phyloP scores from a whole-genome alignment of 2,329 filamentous ascomycete genomes.

The Pseudopyricularia cyperi region DNA sequence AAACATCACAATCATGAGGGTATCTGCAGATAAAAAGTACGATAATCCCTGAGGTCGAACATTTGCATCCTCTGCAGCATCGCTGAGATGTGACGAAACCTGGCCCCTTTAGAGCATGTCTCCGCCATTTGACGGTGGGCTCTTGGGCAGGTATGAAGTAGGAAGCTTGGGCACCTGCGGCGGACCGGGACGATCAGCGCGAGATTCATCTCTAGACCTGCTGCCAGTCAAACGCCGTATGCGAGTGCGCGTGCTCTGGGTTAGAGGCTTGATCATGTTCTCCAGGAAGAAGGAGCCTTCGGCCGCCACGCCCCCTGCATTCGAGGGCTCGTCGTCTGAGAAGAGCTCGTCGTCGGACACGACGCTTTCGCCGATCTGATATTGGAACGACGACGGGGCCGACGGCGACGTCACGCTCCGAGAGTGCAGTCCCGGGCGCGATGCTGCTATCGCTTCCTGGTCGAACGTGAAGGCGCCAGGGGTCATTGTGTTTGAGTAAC shows the following conservation, averaged over 20 bases:
- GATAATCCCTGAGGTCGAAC: neutral
- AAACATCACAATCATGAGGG: too few species aligned
- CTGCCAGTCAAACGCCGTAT: conserved; percentile 52
- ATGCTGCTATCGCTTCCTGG: conserved; percentile 14
- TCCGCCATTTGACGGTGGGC: conserved; percentile 6
- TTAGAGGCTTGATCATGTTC: conserved; percentile 46
- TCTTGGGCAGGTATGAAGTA: conserved; percentile 11
- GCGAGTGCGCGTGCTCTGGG: conserved; percentile 42
- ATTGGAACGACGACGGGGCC: conserved; percentile 39
- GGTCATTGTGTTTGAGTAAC: conserved; percentile 43
- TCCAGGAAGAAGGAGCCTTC: conserved; percentile 43
- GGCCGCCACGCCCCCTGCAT: conserved; percentile 12
- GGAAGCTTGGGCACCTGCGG: conserved; percentile 13
- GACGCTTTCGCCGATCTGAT: conserved; percentile 41
- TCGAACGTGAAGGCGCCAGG: conserved; percentile 39
- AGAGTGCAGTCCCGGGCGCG: conserved; percentile 58
- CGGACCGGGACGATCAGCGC: neutral
- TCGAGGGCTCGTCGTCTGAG: conserved; percentile 52
- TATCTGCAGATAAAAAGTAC: neutral
- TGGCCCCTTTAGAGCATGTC: conserved; percentile 7
- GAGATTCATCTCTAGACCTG: conserved; percentile 21
- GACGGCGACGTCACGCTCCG: conserved; percentile 78
- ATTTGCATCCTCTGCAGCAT: neutral
- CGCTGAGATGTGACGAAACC: neutral
- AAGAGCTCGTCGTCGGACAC: conserved; percentile 72